Evolutionary conservation across 129 eudicot species (phyloP), one percentile per base, ranked within the genome.

Genomic region (Chrysanthemum makinoi): DNA sequence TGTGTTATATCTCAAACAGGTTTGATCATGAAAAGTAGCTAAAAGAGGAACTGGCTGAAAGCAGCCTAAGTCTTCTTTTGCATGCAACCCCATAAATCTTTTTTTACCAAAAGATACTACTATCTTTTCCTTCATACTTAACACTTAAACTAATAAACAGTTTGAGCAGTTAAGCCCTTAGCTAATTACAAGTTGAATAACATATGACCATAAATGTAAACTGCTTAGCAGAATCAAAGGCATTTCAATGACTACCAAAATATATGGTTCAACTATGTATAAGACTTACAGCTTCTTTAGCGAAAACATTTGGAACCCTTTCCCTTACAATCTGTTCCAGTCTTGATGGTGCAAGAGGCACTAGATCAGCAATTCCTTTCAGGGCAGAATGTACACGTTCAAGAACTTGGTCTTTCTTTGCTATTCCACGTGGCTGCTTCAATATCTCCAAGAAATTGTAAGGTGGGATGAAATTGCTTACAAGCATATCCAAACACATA

Each of bases 401-500:
- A 80, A 87, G 83, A 77, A 94, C 97, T 82, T 94, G 87, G 11
- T 76, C 89, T 82, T 94, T 94, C 79, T 80, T 89, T 60, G 83
- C 80, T 33, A 82, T 11, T 47, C 96, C 96, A 24, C 75, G 86
- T 62, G 95, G 96, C 77, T 81, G 78, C 82, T 87, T 83, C 79
- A 87, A 68, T 52, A 79, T 16, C 72, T 69, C 80, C 7, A 83
- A 9, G 74, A 83, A 87, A 72, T 76, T 75, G 50, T 15, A 0
- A 70, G 96, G 97, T 13, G 98, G 96, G 64, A 86, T 72, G 55
- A 94, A 94, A 79, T 94, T 89, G 80, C 78, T 72, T 35, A 94
- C 97, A 66, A 94, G 97, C 97, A 87, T 89, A 66, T 84, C 93
- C 88, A 94, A 84, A 78, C 97, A 89, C 72, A 84, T 70, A 81